Conservation (phyloP, 208 protist species). For the Zelonia costaricensis region DNA sequence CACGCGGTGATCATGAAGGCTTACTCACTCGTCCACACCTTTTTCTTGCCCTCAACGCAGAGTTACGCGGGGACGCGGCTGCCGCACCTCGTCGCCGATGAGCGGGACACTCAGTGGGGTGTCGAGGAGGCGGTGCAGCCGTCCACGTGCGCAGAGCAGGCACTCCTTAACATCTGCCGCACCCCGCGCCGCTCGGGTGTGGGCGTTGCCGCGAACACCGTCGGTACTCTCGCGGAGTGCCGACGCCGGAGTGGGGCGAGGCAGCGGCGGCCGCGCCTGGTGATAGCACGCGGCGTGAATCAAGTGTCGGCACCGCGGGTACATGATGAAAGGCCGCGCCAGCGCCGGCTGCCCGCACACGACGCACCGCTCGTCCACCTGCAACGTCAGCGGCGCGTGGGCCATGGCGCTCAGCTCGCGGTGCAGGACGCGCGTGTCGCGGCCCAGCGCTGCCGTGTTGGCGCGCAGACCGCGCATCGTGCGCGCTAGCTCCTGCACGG, state of each 20-base stretch:
- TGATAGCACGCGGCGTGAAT: constrained; percentile 53
- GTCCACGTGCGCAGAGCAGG: constrained; percentile 28
- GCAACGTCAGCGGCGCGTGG: constrained; percentile 14
- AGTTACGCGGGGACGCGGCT: not conserved
- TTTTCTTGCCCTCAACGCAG: constrained; percentile 9
- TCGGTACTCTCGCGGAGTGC: too few relatives aligned
- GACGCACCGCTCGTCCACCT: constrained; percentile 26
- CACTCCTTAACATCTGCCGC: too few relatives aligned
- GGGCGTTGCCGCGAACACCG: not conserved
- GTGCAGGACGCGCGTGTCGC: constrained; percentile 27
- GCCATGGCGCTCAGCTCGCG: constrained; percentile 15
- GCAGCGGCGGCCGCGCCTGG: constrained; percentile 10
- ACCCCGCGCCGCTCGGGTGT: too few relatives aligned
- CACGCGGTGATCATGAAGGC: not conserved
- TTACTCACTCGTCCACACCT: too few relatives aligned
- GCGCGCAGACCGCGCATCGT: constrained; percentile 15
- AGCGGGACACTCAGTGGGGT: constrained; percentile 7
- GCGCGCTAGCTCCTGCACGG: constrained; percentile 28
- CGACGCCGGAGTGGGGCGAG: too few relatives aligned
- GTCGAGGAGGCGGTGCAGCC: constrained; percentile 10
- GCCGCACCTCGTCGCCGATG: constrained; percentile 12
- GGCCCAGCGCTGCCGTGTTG: constrained; percentile 22
- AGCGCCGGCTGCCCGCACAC: constrained; percentile 37
- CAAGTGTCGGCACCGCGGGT: constrained; percentile 43
- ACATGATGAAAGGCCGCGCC: constrained; percentile 38